Conservation (phyloP, 2,329 filamentous ascomycete species). For the Ceratocystis lukuohia region DNA sequence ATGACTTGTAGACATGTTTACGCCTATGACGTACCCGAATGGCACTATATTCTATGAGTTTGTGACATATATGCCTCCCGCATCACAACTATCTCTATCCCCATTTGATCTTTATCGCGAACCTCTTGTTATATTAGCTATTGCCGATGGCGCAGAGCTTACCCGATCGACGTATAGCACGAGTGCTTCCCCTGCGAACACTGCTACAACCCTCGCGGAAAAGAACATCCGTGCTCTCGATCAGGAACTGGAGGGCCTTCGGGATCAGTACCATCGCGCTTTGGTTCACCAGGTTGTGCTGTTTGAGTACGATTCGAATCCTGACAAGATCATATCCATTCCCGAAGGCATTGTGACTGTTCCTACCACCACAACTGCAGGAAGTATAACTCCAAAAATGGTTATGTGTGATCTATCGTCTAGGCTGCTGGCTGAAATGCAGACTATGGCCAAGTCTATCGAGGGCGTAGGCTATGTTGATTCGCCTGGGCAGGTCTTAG, state of each 20-base stretch:
- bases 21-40: constrained; percentile 71
- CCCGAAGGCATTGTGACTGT: constrained; percentile 58
- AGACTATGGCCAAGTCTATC: constrained; percentile 56
- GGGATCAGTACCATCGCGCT: constrained; percentile 60
- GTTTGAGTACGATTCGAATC: constrained; percentile 53
- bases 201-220: constrained; percentile 29
- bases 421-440: constrained; percentile 61
- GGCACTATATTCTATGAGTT: constrained; percentile 83
- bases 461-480: constrained; percentile 64
- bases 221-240: constrained; percentile 46
- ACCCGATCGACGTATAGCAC: constrained; percentile 40
- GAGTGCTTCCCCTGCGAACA: constrained; percentile 22
- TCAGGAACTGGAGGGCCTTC: constrained; percentile 56
- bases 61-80: constrained; percentile 63
- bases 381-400: constrained; percentile 49
- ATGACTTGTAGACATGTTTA: constrained; percentile 65
- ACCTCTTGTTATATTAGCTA: constrained; percentile 66
- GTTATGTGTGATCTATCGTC: constrained; percentile 69
- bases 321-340: constrained; percentile 38
- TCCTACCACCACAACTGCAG: constrained; percentile 54
- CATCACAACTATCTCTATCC: constrained; percentile 63
- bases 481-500: constrained; percentile 49
- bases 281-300: constrained; percentile 66
- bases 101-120: constrained; percentile 88
- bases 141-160: constrained; percentile 69